Conservation (phyloP, 352 stramenopile species). For the Phytophthora rubi region DNA sequence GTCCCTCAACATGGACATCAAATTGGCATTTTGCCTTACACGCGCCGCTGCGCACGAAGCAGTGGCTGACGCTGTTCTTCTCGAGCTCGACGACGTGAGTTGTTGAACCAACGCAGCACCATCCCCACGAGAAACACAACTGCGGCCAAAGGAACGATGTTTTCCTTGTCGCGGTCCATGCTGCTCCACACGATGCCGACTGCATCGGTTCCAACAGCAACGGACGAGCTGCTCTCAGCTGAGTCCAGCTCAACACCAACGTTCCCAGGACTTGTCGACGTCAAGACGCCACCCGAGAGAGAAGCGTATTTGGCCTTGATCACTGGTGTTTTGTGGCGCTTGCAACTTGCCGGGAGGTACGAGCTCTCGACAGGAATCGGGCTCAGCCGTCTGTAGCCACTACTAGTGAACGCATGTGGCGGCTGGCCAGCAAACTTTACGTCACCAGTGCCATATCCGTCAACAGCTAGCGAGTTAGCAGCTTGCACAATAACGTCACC, state of each 20-base stretch:
- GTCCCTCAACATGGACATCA: too few species aligned
- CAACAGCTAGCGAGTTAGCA: conserved; percentile 23
- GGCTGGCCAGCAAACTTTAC: conserved; percentile 21
- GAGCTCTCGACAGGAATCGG: conserved; percentile 5
- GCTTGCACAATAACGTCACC: conserved; percentile 51
- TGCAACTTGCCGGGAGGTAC: conserved; percentile 22
- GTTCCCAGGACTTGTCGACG: conserved; percentile 2
- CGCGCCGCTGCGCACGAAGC: conserved; percentile 21
- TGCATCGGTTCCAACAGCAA: not conserved
- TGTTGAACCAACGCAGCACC: conserved; percentile 34
- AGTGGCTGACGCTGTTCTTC: conserved; percentile 23
- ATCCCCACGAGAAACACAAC: conserved; percentile 32
- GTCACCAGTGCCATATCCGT: conserved; percentile 18
- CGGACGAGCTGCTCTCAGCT: conserved; percentile 20
- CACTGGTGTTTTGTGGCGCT: conserved; percentile 22
- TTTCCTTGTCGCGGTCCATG: conserved; percentile 19
- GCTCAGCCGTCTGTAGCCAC: conserved; percentile 11
- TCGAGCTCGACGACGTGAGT: conserved; percentile 24
- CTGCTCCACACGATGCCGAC: conserved; percentile 8
- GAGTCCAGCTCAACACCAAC: conserved; percentile 26
- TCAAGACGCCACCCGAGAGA: conserved; percentile 10
- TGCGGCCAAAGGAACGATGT: conserved; percentile 19
- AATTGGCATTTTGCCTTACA: conserved; percentile 1
- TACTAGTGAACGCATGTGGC: conserved; percentile 18
- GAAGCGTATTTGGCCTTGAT: conserved; percentile 25